phyloP scores from a whole-genome alignment of 768 basidiomycete species.

The Tricholoma matsutake region DNA sequence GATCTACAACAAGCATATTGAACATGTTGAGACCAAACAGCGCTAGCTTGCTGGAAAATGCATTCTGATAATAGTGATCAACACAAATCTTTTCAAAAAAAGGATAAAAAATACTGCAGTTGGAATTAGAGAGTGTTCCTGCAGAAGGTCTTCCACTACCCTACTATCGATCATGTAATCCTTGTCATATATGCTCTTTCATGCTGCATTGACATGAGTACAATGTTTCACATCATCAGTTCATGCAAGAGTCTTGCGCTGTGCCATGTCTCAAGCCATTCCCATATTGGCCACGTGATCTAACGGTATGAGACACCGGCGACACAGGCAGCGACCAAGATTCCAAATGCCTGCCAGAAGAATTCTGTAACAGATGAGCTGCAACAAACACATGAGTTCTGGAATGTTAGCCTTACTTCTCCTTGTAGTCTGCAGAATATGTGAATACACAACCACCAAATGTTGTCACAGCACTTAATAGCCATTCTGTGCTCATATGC shows the following conservation, averaged over 20 bases:
- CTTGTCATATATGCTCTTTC: constrained; percentile 25
- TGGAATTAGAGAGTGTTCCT: constrained; percentile 16
- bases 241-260: not conserved
- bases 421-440: too few species aligned
- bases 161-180: constrained; percentile 21
- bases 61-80: too few species aligned
- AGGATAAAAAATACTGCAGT: not conserved
- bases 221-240: too few species aligned
- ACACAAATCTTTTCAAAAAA: not conserved
- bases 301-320: too few species aligned
- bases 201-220: constrained; percentile 13
- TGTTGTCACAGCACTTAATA: constrained; percentile 6
- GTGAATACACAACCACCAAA: not conserved
- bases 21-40: too few species aligned
- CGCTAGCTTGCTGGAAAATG: not conserved
- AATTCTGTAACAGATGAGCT: too few species aligned
- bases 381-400: not conserved
- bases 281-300: too few species aligned
- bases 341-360: too few species aligned
- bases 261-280: constrained; percentile 12
- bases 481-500: too few species aligned
- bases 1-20: too few species aligned
- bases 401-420: too few species aligned
- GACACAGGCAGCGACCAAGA: too few species aligned
- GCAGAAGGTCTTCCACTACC: constrained; percentile 11